Percentiles rank a stretch among this genome's conserved stretches.
Evolutionary conservation across 2,329 filamentous ascomycete genomes (phyloP).

Genomic region (Fusarium papillatum): DNA sequence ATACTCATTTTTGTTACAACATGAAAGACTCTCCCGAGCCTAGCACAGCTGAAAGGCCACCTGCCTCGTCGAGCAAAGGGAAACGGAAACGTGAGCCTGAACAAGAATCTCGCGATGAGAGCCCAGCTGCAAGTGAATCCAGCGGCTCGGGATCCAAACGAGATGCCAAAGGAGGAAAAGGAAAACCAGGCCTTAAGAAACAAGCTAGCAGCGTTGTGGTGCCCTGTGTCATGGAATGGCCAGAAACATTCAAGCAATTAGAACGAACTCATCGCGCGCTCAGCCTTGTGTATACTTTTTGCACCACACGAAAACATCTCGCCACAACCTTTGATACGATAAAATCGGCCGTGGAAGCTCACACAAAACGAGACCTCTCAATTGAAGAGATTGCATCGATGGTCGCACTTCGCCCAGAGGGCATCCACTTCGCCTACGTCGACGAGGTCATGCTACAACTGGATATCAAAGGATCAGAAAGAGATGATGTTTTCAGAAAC

Average conservation of each 20-base stretch:
- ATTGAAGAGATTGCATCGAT: constrained; percentile 88
- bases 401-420: constrained; percentile 80
- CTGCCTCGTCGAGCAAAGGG: constrained; percentile 7
- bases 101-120: constrained; percentile 7
- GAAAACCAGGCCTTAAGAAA: constrained; percentile 29
- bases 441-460: constrained; percentile 88
- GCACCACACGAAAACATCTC: constrained; percentile 91
- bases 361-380: constrained; percentile 78
- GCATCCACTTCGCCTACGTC: constrained; percentile 88
- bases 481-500: constrained; percentile 73
- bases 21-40: constrained; percentile 12
- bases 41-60: background rate
- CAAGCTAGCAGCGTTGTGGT: constrained; percentile 35
- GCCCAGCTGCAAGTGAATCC: constrained; percentile 21
- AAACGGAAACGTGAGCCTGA: constrained; percentile 40
- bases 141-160: constrained; percentile 14
- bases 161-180: constrained; percentile 9
- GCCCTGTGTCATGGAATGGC: constrained; percentile 71
- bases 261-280: constrained; percentile 85
- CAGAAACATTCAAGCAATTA: constrained; percentile 78
- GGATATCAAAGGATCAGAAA: constrained; percentile 78
- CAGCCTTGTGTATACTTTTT: constrained; percentile 96
- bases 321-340: constrained; percentile 94
- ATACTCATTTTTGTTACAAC: constrained; percentile 1
- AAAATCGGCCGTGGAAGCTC: constrained; percentile 84